Evolutionary conservation across 257 asterid species (phyloP).

Genomic region (Apocynum venetum): DNA sequence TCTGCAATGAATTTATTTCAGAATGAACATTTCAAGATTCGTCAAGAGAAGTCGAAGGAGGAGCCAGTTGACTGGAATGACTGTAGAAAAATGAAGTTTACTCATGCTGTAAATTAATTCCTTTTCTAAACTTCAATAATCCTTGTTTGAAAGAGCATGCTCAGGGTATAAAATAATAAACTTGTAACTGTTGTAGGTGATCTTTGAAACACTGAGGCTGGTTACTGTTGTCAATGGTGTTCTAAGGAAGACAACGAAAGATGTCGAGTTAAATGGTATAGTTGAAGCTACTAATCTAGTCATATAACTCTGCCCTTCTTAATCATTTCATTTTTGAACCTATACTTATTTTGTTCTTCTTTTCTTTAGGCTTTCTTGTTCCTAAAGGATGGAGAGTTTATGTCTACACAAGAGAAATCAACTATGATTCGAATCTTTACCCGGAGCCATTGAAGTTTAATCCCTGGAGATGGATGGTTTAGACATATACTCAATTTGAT

Average conservation of each 20-base stretch:
- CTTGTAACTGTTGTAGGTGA: slow-evolving; percentile 31
- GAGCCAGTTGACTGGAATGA: slow-evolving; percentile 60
- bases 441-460: slow-evolving; percentile 64
- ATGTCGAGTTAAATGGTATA: slow-evolving; percentile 54
- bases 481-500: slow-evolving; percentile 1
- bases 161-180: no score
- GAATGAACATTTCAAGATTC: slow-evolving; percentile 64
- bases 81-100: slow-evolving; percentile 57
- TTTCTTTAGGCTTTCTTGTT: slow-evolving; percentile 41
- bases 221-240: slow-evolving; percentile 64
- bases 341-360: background rate
- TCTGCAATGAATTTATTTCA: background rate
- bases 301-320: background rate
- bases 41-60: slow-evolving; percentile 31
- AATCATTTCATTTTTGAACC: no score
- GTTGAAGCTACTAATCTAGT: background rate
- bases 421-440: slow-evolving; percentile 62
- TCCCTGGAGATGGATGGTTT: slow-evolving; percentile 94
- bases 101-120: slow-evolving; percentile 56
- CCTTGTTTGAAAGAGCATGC: background rate
- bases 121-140: no score
- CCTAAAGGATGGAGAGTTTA: slow-evolving; percentile 87
- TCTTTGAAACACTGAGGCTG: slow-evolving; percentile 56
- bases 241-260: slow-evolving; percentile 58
- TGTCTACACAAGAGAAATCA: slow-evolving; percentile 73